A percentile compares a stretch with the other conserved stretches of the same genome.
phyloP scores from a whole-genome alignment of 192 early-diverging fungal species.

The Entomortierella beljakovae region DNA sequence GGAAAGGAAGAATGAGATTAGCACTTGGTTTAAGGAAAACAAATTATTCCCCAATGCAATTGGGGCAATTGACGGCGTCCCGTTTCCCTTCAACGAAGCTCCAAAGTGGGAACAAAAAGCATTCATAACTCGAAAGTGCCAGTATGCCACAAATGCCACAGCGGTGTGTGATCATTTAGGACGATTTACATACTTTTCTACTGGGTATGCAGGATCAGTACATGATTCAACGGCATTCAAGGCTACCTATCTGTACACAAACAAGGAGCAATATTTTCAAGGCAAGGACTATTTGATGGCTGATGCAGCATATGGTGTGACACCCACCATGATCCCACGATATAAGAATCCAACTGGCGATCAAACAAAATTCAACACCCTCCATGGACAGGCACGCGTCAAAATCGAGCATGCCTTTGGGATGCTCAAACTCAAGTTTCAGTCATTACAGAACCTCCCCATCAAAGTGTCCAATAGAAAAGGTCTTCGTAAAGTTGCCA shows the following conservation, averaged over 20 bases:
- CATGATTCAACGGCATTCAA: constrained; percentile 6
- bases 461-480: neutral
- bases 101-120: constrained; percentile 2
- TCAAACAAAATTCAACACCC: constrained; percentile 10
- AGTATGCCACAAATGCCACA: constrained; percentile 10
- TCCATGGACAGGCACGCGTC: constrained; percentile 5
- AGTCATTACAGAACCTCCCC: constrained; percentile 6
- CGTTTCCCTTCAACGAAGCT: constrained; percentile 5
- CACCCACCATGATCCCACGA: constrained; percentile 1
- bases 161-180: constrained; percentile 23
- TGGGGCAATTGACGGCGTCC: constrained; percentile 24
- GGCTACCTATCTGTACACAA: neutral
- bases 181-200: constrained; percentile 7
- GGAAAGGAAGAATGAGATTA: constrained; percentile 5
- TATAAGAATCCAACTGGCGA: neutral
- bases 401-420: constrained; percentile 26
- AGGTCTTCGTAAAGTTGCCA: neutral
- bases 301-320: neutral
- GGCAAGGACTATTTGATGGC: constrained; percentile 5
- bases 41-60: constrained; percentile 12
- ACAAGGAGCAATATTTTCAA: neutral
- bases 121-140: constrained; percentile 10
- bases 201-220: constrained; percentile 18
- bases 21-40: neutral
- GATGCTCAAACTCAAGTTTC: constrained; percentile 21